A percentile compares a stretch with the other conserved stretches of the same genome.
These are phyloP conservation scores for Gamarada debralockiae DNA, from an alignment of 495 filamentous ascomycete species.

Conservation along the genomic window DNA sequence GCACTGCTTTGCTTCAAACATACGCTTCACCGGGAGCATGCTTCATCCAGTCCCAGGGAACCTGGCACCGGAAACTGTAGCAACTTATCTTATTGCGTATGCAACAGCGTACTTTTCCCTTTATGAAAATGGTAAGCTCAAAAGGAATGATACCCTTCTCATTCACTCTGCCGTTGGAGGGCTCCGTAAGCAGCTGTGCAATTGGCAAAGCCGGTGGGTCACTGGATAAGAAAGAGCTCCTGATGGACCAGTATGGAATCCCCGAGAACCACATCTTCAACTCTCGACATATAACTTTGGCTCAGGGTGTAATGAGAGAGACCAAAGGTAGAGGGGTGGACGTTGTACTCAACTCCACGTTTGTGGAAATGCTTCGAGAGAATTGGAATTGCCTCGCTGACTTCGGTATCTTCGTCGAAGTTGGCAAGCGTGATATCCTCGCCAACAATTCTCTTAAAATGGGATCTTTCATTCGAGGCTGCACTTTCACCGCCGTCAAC, in stretches of 20 bases:
- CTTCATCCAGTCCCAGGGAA: constrained; percentile 36
- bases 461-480: not conserved
- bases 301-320: constrained; percentile 37
- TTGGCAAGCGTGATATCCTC: constrained; percentile 47
- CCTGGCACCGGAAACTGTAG: constrained; percentile 46
- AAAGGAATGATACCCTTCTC: constrained; percentile 49
- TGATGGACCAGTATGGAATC: constrained; percentile 47
- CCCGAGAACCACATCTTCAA: constrained; percentile 51
- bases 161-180: constrained; percentile 36
- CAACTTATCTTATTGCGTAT: constrained; percentile 52
- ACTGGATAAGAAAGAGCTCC: constrained; percentile 48
- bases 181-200: constrained; percentile 55
- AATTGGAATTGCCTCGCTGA: constrained; percentile 43
- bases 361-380: constrained; percentile 36
- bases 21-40: no score
- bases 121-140: constrained; percentile 37
- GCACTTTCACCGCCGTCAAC: constrained; percentile 26
- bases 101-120: constrained; percentile 53
- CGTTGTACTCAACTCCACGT: constrained; percentile 59
- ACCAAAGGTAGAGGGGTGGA: constrained; percentile 57
- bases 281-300: constrained; percentile 35
- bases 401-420: constrained; percentile 54
- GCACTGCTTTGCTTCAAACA: no score
- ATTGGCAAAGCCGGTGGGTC: constrained; percentile 51
- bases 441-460: not conserved